Conservation (phyloP, 768 basidiomycete genomes). For the Collybiopsis luxurians region DNA sequence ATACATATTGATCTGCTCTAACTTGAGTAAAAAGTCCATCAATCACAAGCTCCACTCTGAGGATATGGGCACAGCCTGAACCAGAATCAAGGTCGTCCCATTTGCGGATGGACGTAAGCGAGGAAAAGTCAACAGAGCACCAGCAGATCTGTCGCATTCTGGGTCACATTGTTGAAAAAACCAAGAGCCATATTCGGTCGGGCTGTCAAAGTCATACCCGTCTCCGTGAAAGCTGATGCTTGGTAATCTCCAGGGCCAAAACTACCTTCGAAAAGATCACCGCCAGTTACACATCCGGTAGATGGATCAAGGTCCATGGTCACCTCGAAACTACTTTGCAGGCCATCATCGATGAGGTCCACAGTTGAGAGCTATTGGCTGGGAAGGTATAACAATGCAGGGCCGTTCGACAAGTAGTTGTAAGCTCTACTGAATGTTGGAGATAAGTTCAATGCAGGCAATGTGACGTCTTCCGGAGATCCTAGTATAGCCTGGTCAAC, state of each 20-base stretch:
- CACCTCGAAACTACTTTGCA: slow-evolving; percentile 47
- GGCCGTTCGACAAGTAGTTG: slow-evolving; percentile 56
- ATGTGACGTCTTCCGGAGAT: slow-evolving; percentile 56
- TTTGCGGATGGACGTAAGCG: slow-evolving; percentile 26
- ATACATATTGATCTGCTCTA: slow-evolving; percentile 86
- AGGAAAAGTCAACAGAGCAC: slow-evolving; percentile 45
- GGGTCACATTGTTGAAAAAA: background rate
- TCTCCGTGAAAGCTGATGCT: slow-evolving; percentile 57
- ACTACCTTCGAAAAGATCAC: slow-evolving; percentile 47
- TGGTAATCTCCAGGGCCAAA: slow-evolving; percentile 60
- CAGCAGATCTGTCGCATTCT: slow-evolving; percentile 16
- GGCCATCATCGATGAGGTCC: slow-evolving; percentile 63
- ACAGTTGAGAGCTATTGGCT: slow-evolving; percentile 45
- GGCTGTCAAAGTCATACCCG: slow-evolving; percentile 41
- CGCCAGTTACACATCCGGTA: slow-evolving; percentile 48
- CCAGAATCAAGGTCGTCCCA: slow-evolving; percentile 45
- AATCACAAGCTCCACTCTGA: slow-evolving; percentile 75
- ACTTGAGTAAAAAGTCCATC: slow-evolving; percentile 97
- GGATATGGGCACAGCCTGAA: slow-evolving; percentile 68
- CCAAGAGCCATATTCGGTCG: slow-evolving; percentile 53
- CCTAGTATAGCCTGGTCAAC: slow-evolving; percentile 40
- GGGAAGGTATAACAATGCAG: slow-evolving; percentile 61
- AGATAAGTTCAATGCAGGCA: slow-evolving; percentile 60
- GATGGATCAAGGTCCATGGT: slow-evolving; percentile 45
- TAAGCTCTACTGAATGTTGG: slow-evolving; percentile 54